phyloP scores from a whole-genome alignment of 2,329 filamentous ascomycete genomes.

The Hymenotorrendiella dingleyae region DNA sequence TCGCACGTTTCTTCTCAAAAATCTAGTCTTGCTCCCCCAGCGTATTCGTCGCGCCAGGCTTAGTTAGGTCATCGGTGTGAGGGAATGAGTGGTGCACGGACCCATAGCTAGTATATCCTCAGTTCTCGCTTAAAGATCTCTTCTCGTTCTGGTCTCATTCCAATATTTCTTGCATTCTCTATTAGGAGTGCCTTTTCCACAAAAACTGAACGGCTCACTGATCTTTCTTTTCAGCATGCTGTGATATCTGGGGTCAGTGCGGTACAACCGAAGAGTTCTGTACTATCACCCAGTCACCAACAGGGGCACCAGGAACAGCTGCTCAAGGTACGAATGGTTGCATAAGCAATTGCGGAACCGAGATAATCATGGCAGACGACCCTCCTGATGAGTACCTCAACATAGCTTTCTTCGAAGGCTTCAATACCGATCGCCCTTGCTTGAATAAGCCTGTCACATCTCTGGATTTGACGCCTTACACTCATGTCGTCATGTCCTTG shows the following conservation, averaged over 20 bases:
- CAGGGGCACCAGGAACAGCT: slow-evolving; percentile 30
- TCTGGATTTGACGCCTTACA: slow-evolving; percentile 22
- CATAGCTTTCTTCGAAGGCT: slow-evolving; percentile 33
- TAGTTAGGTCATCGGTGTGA: no score
- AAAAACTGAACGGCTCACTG: slow-evolving; percentile 25
- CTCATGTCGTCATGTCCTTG: no score
- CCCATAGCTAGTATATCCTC: slow-evolving; percentile 30
- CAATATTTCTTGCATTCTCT: no score
- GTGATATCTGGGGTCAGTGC: slow-evolving; percentile 35
- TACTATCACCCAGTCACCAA: neutral
- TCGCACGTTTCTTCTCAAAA: no score
- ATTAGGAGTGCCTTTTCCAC: slow-evolving; percentile 36
- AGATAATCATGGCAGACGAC: slow-evolving; percentile 31
- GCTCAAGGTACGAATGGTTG: slow-evolving; percentile 30
- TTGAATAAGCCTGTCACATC: slow-evolving; percentile 22
- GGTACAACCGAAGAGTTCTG: neutral
- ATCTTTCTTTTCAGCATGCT: no score
- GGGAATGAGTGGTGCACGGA: no score
- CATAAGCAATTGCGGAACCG: slow-evolving; percentile 10
- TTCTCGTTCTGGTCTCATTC: slow-evolving; percentile 38
- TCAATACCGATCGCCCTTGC: slow-evolving; percentile 27
- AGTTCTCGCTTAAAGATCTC: slow-evolving; percentile 41
- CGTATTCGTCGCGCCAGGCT: no score
- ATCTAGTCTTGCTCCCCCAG: no score
- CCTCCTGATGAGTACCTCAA: slow-evolving; percentile 18